Percentiles rank a stretch among this genome's conserved stretches.
Conservation (phyloP, 371 early-diverging fungal genomes). For the Rhizomucor pusillus region DNA sequence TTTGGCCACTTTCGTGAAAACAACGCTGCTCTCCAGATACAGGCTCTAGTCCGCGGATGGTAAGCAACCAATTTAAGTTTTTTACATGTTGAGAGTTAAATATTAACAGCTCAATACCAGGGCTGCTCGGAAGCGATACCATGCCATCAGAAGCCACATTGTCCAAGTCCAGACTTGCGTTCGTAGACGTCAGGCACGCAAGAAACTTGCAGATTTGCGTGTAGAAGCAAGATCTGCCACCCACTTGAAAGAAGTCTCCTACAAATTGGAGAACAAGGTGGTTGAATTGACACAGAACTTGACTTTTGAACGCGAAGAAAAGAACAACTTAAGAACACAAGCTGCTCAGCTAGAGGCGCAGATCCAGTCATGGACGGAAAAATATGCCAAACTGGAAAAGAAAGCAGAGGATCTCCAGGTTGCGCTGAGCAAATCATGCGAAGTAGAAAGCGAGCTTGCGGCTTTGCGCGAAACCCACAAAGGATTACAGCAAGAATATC, state of each 20-base stretch:
- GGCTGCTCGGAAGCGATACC: slow-evolving; percentile 58
- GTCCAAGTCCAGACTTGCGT: slow-evolving; percentile 77
- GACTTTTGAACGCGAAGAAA: slow-evolving; percentile 70
- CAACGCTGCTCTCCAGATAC: slow-evolving; percentile 78
- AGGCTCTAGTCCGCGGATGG: slow-evolving; percentile 62
- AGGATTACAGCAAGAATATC: slow-evolving; percentile 47
- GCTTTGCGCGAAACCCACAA: slow-evolving; percentile 50
- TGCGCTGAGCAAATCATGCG: slow-evolving; percentile 46
- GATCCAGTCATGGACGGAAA: slow-evolving; percentile 66
- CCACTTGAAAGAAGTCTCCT: slow-evolving; percentile 89
- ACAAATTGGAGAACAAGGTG: slow-evolving; percentile 93
- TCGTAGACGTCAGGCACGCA: slow-evolving; percentile 71
- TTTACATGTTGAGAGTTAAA: background rate
- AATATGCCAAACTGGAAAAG: slow-evolving; percentile 57
- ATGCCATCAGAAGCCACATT: slow-evolving; percentile 49
- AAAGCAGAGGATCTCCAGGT: slow-evolving; percentile 50
- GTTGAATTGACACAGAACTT: slow-evolving; percentile 89
- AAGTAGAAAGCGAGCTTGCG: slow-evolving; percentile 58
- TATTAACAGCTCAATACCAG: slow-evolving; percentile 3
- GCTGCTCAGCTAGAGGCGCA: slow-evolving; percentile 63
- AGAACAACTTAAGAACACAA: slow-evolving; percentile 53
- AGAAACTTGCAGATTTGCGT: slow-evolving; percentile 61
- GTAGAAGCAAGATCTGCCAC: slow-evolving; percentile 86
- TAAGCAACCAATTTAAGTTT: too few relatives aligned
- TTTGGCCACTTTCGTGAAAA: slow-evolving; percentile 56